Evolutionary conservation across 2,329 filamentous ascomycete species (phyloP), one percentile per base, ranked within the genome.

Genomic region (Magnaporthiopsis poae): DNA sequence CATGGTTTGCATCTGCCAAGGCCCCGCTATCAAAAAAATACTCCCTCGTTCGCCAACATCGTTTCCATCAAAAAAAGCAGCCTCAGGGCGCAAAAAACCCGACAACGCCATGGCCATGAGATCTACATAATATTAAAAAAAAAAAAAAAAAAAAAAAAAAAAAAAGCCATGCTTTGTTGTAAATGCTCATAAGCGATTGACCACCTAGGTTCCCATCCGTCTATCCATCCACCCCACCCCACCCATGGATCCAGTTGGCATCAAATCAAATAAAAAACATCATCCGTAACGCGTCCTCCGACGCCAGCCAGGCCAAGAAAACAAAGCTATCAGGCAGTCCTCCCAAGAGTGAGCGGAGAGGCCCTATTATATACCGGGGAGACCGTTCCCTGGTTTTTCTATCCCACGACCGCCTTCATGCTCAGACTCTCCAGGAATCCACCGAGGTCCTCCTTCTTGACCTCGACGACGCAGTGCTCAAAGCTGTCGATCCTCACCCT

Each of bases 401-500:
- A 89, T 61, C 86, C 86, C 66, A 89, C 89, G 25, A 98, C 92
- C 67, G 88, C 88, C 83, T 96, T 96, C 84, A 92, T 89, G 78
- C 93, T 97, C 74, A 99, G 77, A 66, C 89, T 89, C 80, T 99
- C 95, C 70, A 99, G 80, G 76, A 99, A 99, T 0, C 89, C 91
- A 21, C 88, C 87, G 35, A 99, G 79, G 77, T 98, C 95, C 75
- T 98, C 95, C 80, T 96, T 97, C 78, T 89, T 89, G n/a, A 99
- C 94, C 76, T 99, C 95, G 62, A 98, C 93, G 9, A 98, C 95
- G 73, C 92, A 96, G 76, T 96, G 91, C 78, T 99, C 95, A 73
- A 99, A 99, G 76, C 91, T 96, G 77, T 99, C 95, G 74, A 97
- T 96, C 68, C 92, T 83, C 27, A 98, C 92, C 21, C 93, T 81